Base-by-base conservation (phyloP, 495 filamentous ascomycete species). In the Penicillium coprophilum region DNA sequence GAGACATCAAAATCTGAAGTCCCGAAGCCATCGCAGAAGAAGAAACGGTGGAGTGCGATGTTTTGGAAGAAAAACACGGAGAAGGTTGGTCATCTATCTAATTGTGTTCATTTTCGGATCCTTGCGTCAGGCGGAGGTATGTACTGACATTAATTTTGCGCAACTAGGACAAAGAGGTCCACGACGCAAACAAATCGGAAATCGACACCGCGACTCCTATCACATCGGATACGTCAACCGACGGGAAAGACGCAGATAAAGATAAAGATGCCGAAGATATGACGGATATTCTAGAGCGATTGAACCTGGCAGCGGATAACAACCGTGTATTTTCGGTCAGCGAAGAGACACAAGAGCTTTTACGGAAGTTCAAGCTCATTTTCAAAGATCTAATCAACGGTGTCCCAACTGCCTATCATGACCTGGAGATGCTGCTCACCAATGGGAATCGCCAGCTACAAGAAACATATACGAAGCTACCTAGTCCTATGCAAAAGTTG, bases 381-480 rank as follows among this genome's bases (percentile, higher is more conserved):
- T 85, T 98, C 58, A 92, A 91, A 63, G 93, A 97, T 69, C 76
- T 96, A n/a, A 80, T 90, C 54, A 92, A 90, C 68, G 93, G 93
- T 50, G 93, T 89, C 7, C 93, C 93, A 23, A 95, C 92, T 1
- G 94, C 94, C 13, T 96, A 95, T 67, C 82, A 87, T 64, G 94
- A 98, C 71, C 85, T 98, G 11, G 83, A 90, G 27, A 74, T 80
- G 61, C 85, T 98, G 15, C 78, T 98, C 31, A 90, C 88, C 13
- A 88, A 90, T 66, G 87, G 85, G 20, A 89, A 94, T 63, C 81
- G 82, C 40, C 83, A 87, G 53, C 76, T 97, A 1, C 82, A 87
- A 58, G 82, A 88, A 55, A 86, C 86, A 36, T 97, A 87, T 73
- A 82, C 86, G 10, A 77, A 84, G 49, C 82, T 97, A n/a, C 93